Percentiles rank a stretch among this genome's conserved stretches.
phyloP scores from a whole-genome alignment of 257 asterid genomes.

The Capsicum chinense region DNA sequence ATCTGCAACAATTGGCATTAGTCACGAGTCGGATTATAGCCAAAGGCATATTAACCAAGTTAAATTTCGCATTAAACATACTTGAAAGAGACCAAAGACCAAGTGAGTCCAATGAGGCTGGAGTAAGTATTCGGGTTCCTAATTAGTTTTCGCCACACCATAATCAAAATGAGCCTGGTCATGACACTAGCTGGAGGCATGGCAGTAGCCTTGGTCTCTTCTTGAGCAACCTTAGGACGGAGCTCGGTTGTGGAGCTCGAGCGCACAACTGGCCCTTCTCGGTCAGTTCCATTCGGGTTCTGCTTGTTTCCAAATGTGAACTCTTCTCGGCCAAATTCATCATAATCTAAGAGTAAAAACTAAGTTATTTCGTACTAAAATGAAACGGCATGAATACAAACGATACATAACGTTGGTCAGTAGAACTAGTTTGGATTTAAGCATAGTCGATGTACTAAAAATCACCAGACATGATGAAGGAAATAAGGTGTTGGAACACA shows the following conservation, averaged over 20 bases:
- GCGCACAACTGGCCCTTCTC: slow-evolving; percentile 61
- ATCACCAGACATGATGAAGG: slow-evolving; percentile 26
- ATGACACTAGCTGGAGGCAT: slow-evolving; percentile 57
- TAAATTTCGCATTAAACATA: slow-evolving; percentile 11
- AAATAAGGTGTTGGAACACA: background rate
- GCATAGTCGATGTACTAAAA: background rate
- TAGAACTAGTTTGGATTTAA: background rate
- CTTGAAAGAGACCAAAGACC: slow-evolving; percentile 54
- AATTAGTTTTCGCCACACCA: slow-evolving; percentile 57
- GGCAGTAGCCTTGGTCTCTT: slow-evolving; percentile 42
- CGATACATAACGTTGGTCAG: background rate
- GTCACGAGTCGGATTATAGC: background rate
- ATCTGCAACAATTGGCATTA: slow-evolving; percentile 38
- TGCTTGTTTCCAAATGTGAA: slow-evolving; percentile 50
- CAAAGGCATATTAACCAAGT: background rate
- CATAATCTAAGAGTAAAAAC: slow-evolving; percentile 58
- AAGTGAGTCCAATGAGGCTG: slow-evolving; percentile 48
- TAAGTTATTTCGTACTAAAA: background rate
- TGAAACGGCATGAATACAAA: background rate
- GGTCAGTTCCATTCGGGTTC: slow-evolving; percentile 42
- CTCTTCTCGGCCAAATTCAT: slow-evolving; percentile 73
- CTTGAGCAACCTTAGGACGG: slow-evolving; percentile 56
- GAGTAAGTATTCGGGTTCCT: slow-evolving; percentile 58
- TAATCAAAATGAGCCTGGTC: slow-evolving; percentile 53
- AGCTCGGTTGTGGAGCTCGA: slow-evolving; percentile 94